Evolutionary conservation across 2,329 filamentous ascomycete genomes (phyloP).

Genomic region (Chaetomiaceae sp.): DNA sequence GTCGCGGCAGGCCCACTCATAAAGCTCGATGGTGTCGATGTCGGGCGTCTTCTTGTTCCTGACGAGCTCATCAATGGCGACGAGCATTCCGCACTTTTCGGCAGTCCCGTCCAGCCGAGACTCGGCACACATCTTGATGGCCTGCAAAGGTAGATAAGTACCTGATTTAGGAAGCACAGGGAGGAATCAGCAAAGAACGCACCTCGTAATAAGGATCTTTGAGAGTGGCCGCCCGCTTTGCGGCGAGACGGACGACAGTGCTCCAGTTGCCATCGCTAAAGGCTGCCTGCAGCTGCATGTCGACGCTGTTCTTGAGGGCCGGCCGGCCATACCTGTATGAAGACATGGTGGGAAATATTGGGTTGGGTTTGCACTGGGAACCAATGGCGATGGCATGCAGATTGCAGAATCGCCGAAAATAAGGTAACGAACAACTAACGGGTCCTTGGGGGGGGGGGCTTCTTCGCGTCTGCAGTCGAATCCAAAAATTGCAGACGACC

Average conservation of each 20-base stretch:
- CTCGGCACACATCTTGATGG: slow-evolving; percentile 48
- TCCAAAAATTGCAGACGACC: no score
- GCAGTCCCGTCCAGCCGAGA: slow-evolving; percentile 47
- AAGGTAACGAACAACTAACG: no score
- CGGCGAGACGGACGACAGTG: slow-evolving; percentile 47
- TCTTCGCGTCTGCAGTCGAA: no score
- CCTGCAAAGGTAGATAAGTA: slow-evolving; percentile 29
- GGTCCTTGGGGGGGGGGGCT: no score
- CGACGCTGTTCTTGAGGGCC: slow-evolving; percentile 46
- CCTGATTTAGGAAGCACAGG: not conserved
- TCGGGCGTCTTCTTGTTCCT: slow-evolving; percentile 46
- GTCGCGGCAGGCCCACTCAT: slow-evolving; percentile 50
- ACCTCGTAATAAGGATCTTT: slow-evolving; percentile 57
- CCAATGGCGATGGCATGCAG: no score
- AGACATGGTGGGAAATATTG: slow-evolving; percentile 20
- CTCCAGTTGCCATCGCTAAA: slow-evolving; percentile 54
- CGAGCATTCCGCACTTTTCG: slow-evolving; percentile 42
- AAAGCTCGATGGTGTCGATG: slow-evolving; percentile 48
- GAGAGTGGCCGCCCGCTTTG: slow-evolving; percentile 44
- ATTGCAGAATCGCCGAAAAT: no score
- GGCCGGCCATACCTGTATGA: slow-evolving; percentile 32
- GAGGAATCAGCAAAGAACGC: slow-evolving; percentile 17
- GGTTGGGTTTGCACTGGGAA: not conserved
- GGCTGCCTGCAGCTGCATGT: slow-evolving; percentile 52
- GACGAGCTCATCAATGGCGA: slow-evolving; percentile 44